Evolutionary conservation across 352 stramenopile species (phyloP), one percentile per base, ranked within the genome.

Genomic region (Phytophthora europaea): DNA sequence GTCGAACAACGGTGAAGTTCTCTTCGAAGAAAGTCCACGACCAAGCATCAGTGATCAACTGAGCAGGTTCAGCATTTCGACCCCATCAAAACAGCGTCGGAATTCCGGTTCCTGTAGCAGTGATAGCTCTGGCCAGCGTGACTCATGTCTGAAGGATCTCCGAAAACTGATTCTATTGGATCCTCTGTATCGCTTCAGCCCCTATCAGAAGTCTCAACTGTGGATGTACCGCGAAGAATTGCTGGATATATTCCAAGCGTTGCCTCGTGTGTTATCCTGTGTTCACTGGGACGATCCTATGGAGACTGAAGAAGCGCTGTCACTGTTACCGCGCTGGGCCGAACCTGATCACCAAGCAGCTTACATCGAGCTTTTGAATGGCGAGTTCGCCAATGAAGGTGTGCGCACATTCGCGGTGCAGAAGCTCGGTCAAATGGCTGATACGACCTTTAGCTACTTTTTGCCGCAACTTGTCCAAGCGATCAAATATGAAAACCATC

Each of bases 401-500:
- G 84, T 97, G 3, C 89, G 90, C 20, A 60, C 79, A 2, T 97
- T 96, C 72, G 90, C 90, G 3, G 87, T 97, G 0, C 60, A 79
- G 34, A 93, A 94, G 59, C 78, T 98, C n/a, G 70, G 76, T 8
- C 76, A 89, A 18, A 95, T 98, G 88, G 82, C 86, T n/a, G 91
- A 98, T 55, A 91, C 86, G 4, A 93, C 89, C 6, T 94, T 98
- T 62, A 94, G 88, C 60, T 95, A 95, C 43, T 94, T 97, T 56
- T 77, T 98, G 28, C 91, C 90, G 0, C 92, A 98, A 62, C 88
- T 98, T 34, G 90, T 97, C 16, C 92, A 98, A 65, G 90, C 88
- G 15, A 84, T 98, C 56, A 98, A 98, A 74, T 97, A 93, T 40
- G 92, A 98, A 66, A 94, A 92, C 65, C 90, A 97, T 54, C 87